Percentiles rank a stretch among this genome's conserved stretches.
Evolutionary conservation across 768 basidiomycete genomes (phyloP).

Genomic region (Mycena indigotica): DNA sequence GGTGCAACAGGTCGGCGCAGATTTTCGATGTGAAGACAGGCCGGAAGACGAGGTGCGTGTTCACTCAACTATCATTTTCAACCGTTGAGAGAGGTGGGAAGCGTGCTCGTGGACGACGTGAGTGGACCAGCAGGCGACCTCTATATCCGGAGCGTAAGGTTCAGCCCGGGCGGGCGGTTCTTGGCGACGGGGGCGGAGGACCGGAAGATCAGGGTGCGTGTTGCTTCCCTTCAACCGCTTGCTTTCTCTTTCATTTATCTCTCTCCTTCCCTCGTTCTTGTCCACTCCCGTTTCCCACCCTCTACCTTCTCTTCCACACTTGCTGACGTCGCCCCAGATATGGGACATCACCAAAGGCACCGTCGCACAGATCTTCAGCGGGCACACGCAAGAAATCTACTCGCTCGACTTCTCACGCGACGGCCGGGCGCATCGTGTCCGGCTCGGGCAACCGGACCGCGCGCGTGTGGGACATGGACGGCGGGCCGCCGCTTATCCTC

Average conservation of each 20-base stretch:
- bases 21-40: constrained; percentile 95
- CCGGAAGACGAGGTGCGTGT: constrained; percentile 73
- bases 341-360: constrained; percentile 84
- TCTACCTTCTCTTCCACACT: too few species aligned
- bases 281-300: too few species aligned
- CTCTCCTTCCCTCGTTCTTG: too few species aligned
- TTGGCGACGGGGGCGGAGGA: constrained; percentile 97
- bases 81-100: constrained; percentile 30
- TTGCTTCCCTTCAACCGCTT: too few species aligned
- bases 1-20: constrained; percentile 91
- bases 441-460: constrained; percentile 61
- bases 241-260: too few species aligned
- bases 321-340: too few species aligned
- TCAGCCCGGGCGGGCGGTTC: constrained; percentile 90
- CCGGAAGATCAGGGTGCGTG: constrained; percentile 79
- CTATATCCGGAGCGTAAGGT: constrained; percentile 92
- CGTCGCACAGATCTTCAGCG: constrained; percentile 74
- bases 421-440: constrained; percentile 75
- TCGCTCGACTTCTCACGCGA: constrained; percentile 85
- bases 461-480: constrained; percentile 35
- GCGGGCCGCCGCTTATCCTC: constrained; percentile 19
- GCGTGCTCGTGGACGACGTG: constrained; percentile 75
- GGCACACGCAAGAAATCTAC: constrained; percentile 91
- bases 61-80: constrained; percentile 20
- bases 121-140: constrained; percentile 76